Evolutionary conservation across 176 grass and related monocot genomes (phyloP).

Genomic region (Cocos nucifera): DNA sequence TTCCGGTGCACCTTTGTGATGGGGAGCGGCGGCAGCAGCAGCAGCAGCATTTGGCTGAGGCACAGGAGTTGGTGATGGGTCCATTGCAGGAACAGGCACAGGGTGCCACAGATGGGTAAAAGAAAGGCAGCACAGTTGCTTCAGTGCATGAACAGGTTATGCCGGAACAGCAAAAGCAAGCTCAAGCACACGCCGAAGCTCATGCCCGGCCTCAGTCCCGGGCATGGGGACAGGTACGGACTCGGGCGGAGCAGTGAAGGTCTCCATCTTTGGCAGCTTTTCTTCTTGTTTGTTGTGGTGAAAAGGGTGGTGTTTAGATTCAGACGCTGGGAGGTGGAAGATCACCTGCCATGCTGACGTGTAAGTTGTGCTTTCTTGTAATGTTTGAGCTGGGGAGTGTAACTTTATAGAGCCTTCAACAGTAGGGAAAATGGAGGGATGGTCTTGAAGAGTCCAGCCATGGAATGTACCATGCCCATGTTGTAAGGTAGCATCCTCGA

Average conservation of each 20-base stretch:
- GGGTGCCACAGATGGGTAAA: conserved; percentile 66
- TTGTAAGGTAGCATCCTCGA: conserved; percentile 45
- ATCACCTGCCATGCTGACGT: conserved; percentile 30
- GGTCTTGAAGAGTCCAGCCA: neutral
- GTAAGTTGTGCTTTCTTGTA: conserved; percentile 14
- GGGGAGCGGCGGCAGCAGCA: conserved; percentile 58
- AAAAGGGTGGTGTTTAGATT: conserved; percentile 24
- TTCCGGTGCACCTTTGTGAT: conserved; percentile 73
- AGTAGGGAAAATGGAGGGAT: neutral
- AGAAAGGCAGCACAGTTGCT: conserved; percentile 76
- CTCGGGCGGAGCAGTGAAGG: conserved; percentile 19
- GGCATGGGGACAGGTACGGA: conserved; percentile 15
- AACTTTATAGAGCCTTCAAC: neutral
- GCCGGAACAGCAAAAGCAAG: conserved; percentile 53
- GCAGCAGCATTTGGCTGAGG: conserved; percentile 62
- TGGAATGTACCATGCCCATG: conserved; percentile 21
- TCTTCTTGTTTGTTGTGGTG: conserved; percentile 20
- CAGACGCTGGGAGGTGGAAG: conserved; percentile 26
- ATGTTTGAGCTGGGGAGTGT: conserved; percentile 17
- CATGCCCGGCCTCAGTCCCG: conserved; percentile 14
- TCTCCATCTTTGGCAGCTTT: conserved; percentile 20
- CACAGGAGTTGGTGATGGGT: conserved; percentile 46
- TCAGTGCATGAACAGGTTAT: conserved; percentile 48
- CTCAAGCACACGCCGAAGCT: conserved; percentile 41
- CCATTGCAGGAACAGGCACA: conserved; percentile 61